Base-by-base conservation (phyloP, 78 protist species). In the Dictyostelium capitatum region DNA sequence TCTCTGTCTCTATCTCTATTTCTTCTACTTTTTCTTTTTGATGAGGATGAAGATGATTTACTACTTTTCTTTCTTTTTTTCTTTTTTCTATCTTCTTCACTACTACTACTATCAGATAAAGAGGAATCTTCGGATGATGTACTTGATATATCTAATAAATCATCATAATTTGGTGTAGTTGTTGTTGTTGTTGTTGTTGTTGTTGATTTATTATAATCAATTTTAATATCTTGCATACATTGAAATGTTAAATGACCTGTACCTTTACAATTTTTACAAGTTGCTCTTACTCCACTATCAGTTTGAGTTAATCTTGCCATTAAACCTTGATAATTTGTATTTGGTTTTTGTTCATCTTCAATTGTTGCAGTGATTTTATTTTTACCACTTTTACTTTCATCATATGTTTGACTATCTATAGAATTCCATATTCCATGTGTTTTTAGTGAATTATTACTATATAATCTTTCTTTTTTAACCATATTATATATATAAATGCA, bases 161-260 rank as follows among this genome's bases (percentile, higher is more conserved):
- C 91, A 30, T 84, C 90, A n/a, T 74, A 46, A 11, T 72, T 89
- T 15, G 9, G 2, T 19, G 17, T 30, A 17, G 25, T 46, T 70
- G 15, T n/a, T 81, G 9, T 30, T 81, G 81, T 47, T 0, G 82
- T 62, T 17, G 77, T 15, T 81, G 50, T 11, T 56, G 72, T 87
- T n/a, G 28, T 57, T 57, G 32, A 41, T 50, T 23, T 69, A 6
- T 83, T 82, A 32, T 5, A 46, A 28, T 53, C 37, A 17, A 51
- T 43, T 80, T 30, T 92, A 77, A 41, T 85, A 69, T 59, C 74
- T 77, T 53, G 50, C 9, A n/a, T 54, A 48, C 80, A 95, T 84
- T 50, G 84, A 72, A 25, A 89, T 53, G 82, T 94, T 62, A 77
- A 32, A 79, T 73, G 94, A 72, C 90, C 95, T 67, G 50, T 79